phyloP scores from a whole-genome alignment of 495 filamentous ascomycete genomes.

The Aspergillus olivimuriae region DNA sequence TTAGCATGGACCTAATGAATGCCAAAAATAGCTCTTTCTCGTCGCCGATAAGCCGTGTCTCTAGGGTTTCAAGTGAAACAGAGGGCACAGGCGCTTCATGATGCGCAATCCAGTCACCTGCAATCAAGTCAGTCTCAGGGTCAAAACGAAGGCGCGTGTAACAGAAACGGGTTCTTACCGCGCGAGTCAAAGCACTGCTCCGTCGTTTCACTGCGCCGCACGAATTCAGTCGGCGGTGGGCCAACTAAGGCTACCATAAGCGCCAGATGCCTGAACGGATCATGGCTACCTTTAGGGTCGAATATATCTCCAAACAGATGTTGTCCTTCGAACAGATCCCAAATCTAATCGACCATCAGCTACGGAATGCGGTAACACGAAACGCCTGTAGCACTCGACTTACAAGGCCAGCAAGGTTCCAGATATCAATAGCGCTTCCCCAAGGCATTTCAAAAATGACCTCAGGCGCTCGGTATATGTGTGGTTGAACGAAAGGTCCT shows the following conservation, averaged over 20 bases:
- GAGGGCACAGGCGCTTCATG: slow-evolving; percentile 16
- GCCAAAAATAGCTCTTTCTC: slow-evolving; percentile 28
- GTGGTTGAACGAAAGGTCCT: slow-evolving; percentile 28
- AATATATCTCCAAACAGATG: slow-evolving; percentile 38
- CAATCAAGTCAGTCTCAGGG: slow-evolving; percentile 11
- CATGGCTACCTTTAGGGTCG: slow-evolving; percentile 24
- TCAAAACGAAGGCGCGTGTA: slow-evolving; percentile 5
- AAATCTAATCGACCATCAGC: slow-evolving; percentile 29
- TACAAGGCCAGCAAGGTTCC: slow-evolving; percentile 39
- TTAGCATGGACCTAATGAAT: slow-evolving; percentile 32
- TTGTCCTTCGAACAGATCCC: slow-evolving; percentile 41
- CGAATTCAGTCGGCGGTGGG: slow-evolving; percentile 31
- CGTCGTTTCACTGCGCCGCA: slow-evolving; percentile 29
- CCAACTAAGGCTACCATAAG: slow-evolving; percentile 41
- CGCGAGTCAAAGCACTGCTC: slow-evolving; percentile 28
- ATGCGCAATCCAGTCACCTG: slow-evolving; percentile 24
- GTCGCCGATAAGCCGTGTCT: slow-evolving; percentile 21
- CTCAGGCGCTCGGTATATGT: slow-evolving; percentile 40
- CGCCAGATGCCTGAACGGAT: slow-evolving; percentile 31
- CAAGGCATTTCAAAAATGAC: slow-evolving; percentile 36
- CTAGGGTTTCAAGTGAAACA: slow-evolving; percentile 22
- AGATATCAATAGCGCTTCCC: slow-evolving; percentile 37
- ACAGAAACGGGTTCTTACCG: slow-evolving; percentile 16
- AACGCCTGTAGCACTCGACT: slow-evolving; percentile 8
- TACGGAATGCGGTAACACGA: too few relatives aligned